Percentiles rank a stretch among this genome's conserved stretches.
Evolutionary conservation across 2,329 filamentous ascomycete species (phyloP).

Genomic region (Epichloe sibirici): DNA sequence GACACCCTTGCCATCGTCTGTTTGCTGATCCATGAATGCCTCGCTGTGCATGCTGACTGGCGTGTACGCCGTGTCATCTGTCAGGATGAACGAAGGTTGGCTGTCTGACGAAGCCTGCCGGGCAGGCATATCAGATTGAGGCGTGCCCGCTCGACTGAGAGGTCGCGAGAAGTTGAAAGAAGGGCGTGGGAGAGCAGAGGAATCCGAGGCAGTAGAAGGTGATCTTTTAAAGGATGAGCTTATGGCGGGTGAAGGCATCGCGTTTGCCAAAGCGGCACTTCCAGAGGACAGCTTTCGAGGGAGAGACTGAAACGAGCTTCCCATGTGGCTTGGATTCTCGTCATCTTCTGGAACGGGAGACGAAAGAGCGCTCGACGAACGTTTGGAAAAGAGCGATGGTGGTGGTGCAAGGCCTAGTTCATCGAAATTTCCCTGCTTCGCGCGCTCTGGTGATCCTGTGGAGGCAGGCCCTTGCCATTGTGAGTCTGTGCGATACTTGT

Average conservation of each 20-base stretch:
- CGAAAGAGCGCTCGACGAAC: slow-evolving; percentile 49
- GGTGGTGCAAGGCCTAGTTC: slow-evolving; percentile 40
- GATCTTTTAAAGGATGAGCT: slow-evolving; percentile 56
- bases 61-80: slow-evolving; percentile 54
- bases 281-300: slow-evolving; percentile 69
- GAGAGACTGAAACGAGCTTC: slow-evolving; percentile 46
- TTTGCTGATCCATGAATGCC: slow-evolving; percentile 43
- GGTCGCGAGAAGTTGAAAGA: slow-evolving; percentile 93
- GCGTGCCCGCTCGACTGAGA: slow-evolving; percentile 59
- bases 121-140: slow-evolving; percentile 42
- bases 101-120: slow-evolving; percentile 56
- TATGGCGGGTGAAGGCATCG: slow-evolving; percentile 42
- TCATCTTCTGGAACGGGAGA: slow-evolving; percentile 59
- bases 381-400: slow-evolving; percentile 34
- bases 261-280: slow-evolving; percentile 37
- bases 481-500: slow-evolving; percentile 23
- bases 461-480: slow-evolving; percentile 19
- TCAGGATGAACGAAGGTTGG: slow-evolving; percentile 49
- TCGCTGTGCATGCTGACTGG: slow-evolving; percentile 64
- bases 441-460: slow-evolving; percentile 32
- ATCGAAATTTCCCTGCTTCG: slow-evolving; percentile 35
- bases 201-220: slow-evolving; percentile 74
- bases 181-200: slow-evolving; percentile 59
- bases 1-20: slow-evolving; percentile 34
- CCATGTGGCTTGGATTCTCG: slow-evolving; percentile 45